Evolutionary conservation across 2,329 filamentous ascomycete species (phyloP).

Genomic region (Alternaria viburni): DNA sequence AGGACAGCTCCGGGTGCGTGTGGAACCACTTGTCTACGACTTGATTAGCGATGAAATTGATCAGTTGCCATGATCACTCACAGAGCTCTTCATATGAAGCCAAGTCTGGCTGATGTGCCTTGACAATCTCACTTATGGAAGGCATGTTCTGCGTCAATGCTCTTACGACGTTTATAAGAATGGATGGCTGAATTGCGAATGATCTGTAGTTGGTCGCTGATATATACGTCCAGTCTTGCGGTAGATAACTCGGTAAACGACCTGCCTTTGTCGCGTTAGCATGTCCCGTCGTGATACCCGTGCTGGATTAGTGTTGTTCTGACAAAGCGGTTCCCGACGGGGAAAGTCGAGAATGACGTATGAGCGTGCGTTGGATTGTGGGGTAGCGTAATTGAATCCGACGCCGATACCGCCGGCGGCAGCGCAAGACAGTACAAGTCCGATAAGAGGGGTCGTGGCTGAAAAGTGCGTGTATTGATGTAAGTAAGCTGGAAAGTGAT

Average conservation of each 20-base stretch:
- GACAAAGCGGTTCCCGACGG: conserved; percentile 25
- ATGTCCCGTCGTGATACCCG: not conserved
- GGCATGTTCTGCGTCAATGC: conserved; percentile 22
- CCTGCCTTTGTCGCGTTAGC: conserved; percentile 12
- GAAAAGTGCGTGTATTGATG: not conserved
- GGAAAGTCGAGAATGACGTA: conserved; percentile 28
- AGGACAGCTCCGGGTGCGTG: conserved; percentile 45
- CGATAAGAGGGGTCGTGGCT: not conserved
- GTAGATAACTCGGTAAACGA: conserved; percentile 1
- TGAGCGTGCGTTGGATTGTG: conserved; percentile 1
- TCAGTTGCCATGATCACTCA: conserved; percentile 12
- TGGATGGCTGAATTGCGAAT: not conserved
- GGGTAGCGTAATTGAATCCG: not conserved
- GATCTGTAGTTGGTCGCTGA: not conserved
- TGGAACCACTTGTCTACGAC: conserved; percentile 44
- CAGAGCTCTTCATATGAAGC: conserved; percentile 43
- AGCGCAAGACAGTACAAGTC: not conserved
- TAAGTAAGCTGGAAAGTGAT: not conserved
- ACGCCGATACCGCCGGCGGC: not conserved
- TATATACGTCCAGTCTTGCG: not conserved
- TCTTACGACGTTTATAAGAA: not conserved
- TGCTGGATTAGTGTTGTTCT: not conserved
- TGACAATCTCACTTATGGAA: conserved; percentile 36
- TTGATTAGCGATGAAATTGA: conserved; percentile 2
- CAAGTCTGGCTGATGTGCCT: conserved; percentile 32